phyloP scores from a whole-genome alignment of 2,329 filamentous ascomycete species.

The Cladophialophora bantiana region DNA sequence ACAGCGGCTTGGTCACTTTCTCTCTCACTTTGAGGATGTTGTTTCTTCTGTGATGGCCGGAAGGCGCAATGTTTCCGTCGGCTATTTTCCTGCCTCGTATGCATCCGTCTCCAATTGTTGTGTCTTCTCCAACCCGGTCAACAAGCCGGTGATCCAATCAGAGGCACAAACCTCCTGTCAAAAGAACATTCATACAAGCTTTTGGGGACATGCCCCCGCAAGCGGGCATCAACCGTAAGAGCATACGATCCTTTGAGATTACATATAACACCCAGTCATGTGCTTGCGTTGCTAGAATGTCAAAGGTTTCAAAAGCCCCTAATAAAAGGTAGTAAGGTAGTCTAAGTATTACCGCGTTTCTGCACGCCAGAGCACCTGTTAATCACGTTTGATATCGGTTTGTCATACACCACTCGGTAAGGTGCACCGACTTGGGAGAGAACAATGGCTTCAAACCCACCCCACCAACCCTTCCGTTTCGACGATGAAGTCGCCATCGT shows the following conservation, averaged over 20 bases:
- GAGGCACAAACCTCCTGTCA: background rate
- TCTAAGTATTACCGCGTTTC: too few species aligned
- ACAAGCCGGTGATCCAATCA: background rate
- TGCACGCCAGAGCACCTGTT: background rate
- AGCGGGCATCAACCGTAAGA: background rate
- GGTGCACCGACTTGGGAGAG: background rate
- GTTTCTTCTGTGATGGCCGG: background rate
- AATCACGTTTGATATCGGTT: background rate
- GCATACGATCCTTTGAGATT: background rate
- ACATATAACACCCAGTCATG: background rate
- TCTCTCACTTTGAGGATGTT: background rate
- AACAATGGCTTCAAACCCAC: slow-evolving; percentile 6
- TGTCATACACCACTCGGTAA: background rate
- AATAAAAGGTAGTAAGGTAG: background rate
- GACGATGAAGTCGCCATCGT: slow-evolving; percentile 25
- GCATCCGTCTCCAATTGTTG: background rate
- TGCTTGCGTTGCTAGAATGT: background rate
- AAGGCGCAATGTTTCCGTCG: background rate
- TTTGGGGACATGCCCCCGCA: background rate
- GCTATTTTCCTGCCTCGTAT: background rate
- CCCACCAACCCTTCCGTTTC: slow-evolving; percentile 15
- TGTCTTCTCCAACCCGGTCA: background rate
- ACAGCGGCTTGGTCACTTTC: background rate
- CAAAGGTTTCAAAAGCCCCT: background rate
- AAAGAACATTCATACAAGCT: slow-evolving; percentile 4